Evolutionary conservation across 306 rosid species (phyloP).

Genomic region (Medicago ruthenica): DNA sequence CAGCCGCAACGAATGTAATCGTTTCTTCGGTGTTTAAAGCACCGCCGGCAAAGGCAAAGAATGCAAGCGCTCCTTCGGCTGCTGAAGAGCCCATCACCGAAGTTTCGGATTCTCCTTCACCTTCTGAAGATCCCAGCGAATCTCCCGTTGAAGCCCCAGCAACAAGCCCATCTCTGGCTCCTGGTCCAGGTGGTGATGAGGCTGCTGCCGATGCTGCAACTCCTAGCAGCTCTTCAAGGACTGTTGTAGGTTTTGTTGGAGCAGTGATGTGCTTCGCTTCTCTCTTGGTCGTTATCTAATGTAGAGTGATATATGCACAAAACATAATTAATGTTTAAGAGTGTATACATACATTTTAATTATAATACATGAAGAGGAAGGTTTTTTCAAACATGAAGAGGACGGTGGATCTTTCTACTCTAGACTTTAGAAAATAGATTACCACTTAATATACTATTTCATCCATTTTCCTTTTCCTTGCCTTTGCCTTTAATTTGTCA

Average conservation of each 20-base stretch:
- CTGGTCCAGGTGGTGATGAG: constrained; percentile 37
- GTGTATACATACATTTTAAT: neutral
- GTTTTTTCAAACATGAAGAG: no score
- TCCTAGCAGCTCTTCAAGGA: constrained; percentile 21
- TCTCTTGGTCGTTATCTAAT: constrained; percentile 38
- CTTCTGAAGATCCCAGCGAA: neutral
- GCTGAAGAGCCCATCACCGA: neutral
- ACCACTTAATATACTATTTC: no score
- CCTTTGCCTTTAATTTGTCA: no score
- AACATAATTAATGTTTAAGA: neutral
- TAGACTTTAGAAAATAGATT: no score
- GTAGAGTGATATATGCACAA: constrained; percentile 12
- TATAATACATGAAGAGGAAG: neutral
- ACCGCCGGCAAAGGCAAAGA: neutral
- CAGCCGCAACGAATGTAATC: neutral
- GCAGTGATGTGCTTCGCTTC: constrained; percentile 47
- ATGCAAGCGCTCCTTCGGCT: neutral
- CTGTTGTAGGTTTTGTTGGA: constrained; percentile 38
- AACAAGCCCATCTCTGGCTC: neutral
- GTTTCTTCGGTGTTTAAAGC: neutral
- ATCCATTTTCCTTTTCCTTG: no score
- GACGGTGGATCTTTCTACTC: no score
- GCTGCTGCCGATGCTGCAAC: constrained; percentile 33
- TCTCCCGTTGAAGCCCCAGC: constrained; percentile 1
- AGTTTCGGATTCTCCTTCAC: constrained; percentile 12